These are phyloP conservation scores for Ogataea polymorpha DNA, from an alignment of 805 yeast species.

Conservation along the genomic window DNA sequence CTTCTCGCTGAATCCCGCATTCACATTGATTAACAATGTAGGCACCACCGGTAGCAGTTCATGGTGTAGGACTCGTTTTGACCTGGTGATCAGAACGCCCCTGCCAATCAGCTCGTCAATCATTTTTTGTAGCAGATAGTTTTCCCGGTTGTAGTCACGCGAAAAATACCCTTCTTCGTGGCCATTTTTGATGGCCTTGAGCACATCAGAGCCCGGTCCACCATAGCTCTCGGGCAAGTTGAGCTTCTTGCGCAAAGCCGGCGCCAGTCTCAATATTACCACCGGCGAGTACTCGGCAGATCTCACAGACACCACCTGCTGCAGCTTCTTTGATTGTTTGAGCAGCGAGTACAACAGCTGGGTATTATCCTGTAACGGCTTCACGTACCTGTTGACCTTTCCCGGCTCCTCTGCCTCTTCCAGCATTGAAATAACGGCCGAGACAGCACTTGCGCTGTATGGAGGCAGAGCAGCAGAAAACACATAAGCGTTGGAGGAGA, in stretches of 20 bases:
- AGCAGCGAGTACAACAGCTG: constrained; percentile 40
- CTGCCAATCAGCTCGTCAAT: constrained; percentile 54
- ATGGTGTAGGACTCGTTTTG: constrained; percentile 64
- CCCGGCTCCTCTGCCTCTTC: constrained; percentile 35
- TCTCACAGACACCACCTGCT: constrained; percentile 44
- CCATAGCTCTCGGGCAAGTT: constrained; percentile 51
- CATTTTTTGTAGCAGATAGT: constrained; percentile 60
- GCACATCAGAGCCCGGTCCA: constrained; percentile 38
- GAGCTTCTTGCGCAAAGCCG: constrained; percentile 41
- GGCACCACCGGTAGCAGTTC: constrained; percentile 72
- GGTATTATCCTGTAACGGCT: constrained; percentile 42
- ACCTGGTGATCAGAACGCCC: constrained; percentile 52
- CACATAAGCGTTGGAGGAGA: constrained; percentile 85
- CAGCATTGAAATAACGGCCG: constrained; percentile 47
- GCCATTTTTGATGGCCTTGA: constrained; percentile 44
- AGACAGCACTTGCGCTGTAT: constrained; percentile 68
- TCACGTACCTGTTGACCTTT: constrained; percentile 31
- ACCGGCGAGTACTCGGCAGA: constrained; percentile 65
- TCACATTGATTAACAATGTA: constrained; percentile 50
- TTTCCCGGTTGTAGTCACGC: constrained; percentile 48
- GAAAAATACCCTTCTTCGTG: constrained; percentile 41
- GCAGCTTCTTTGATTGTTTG: constrained; percentile 34
- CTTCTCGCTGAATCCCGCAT: constrained; percentile 41
- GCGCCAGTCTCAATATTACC: constrained; percentile 59
- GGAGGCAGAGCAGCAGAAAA: constrained; percentile 96